Evolutionary conservation across 208 protist genomes (phyloP), one percentile per base, ranked within the genome.

Genomic region (Wallacemonas collosoma): DNA sequence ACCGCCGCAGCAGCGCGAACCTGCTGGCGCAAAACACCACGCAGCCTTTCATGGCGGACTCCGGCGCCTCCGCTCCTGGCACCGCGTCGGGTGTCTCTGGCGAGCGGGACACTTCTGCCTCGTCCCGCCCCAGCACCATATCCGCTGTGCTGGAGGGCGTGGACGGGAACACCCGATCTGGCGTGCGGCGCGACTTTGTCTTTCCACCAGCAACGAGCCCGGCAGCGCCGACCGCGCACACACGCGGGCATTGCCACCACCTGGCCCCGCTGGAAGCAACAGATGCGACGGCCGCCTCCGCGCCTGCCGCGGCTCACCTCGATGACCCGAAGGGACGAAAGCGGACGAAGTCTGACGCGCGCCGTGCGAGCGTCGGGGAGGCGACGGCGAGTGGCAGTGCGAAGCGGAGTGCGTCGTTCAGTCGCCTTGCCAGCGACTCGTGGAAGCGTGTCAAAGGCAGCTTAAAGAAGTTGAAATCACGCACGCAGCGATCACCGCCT

Each of bases 11-110:
- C 60, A 65, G 60, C 60, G 40, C 40, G 12, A 51, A 51, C 7
- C n/a, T 35, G 7, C 38, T 65, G 11, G 1, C 41, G n/a, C 60
- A 65, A 41, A 65, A 65, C 60, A 65, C 60, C 14, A 65, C 60
- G n/a, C 60, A 65, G 40, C 60, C 60, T 6, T 65, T 65, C 60
- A 39, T 48, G n/a, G 60, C 60, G 4, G 60, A 65, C 60, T 53
- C 38, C 40, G 26, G 5, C 15, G 53, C 15, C 53, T 57, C 53
- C 11, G 53, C 17, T 8, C 15, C 11, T 15, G 53, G 14, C 9
- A 17, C 11, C 5, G 53, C 15, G 57, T n/a, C 17, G 38, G 39
- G 36, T 11, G 11, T 9, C 26, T 7, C 11, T 44, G 57, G 12
- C 4, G 26, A 26, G 26, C 26, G 26, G 26, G 26, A 26, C 26